Conservation (phyloP, 805 yeast species). For the Cyberlindnera misumaiensis region DNA sequence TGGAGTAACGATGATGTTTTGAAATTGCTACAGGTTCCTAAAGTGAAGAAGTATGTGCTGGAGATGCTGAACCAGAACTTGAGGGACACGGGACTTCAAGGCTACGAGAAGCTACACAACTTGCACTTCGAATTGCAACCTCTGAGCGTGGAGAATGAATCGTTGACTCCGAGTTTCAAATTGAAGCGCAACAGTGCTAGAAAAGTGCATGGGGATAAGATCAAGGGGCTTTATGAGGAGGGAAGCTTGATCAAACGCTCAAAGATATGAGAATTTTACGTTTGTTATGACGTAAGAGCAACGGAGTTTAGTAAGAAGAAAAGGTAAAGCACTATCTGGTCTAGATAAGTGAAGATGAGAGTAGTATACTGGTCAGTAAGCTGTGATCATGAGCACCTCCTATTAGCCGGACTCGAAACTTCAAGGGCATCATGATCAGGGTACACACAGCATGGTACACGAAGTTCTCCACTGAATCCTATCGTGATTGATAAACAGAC, state of each 20-base stretch:
- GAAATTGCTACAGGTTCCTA: constrained; percentile 6
- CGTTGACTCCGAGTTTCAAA: constrained; percentile 60
- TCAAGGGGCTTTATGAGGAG: constrained; percentile 41
- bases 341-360: too few relatives aligned
- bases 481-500: too few relatives aligned
- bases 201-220: constrained; percentile 32
- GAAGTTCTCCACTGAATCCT: too few relatives aligned
- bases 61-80: constrained; percentile 6
- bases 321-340: too few relatives aligned
- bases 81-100: constrained; percentile 24
- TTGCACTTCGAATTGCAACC: constrained; percentile 50
- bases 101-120: constrained; percentile 59
- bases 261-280: too few relatives aligned
- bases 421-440: too few relatives aligned
- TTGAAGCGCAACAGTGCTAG: constrained; percentile 45
- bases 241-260: constrained; percentile 25
- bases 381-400: too few relatives aligned
- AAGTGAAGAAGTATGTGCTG: constrained; percentile 5
- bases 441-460: too few relatives aligned
- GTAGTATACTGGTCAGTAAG: too few relatives aligned
- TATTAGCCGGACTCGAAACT: too few relatives aligned
- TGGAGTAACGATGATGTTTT: constrained; percentile 9
- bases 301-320: too few relatives aligned
- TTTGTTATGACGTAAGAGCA: too few relatives aligned
- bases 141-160: constrained; percentile 48